phyloP scores from a whole-genome alignment of 352 stramenopile species.

The Phytophthora hibernalis region DNA sequence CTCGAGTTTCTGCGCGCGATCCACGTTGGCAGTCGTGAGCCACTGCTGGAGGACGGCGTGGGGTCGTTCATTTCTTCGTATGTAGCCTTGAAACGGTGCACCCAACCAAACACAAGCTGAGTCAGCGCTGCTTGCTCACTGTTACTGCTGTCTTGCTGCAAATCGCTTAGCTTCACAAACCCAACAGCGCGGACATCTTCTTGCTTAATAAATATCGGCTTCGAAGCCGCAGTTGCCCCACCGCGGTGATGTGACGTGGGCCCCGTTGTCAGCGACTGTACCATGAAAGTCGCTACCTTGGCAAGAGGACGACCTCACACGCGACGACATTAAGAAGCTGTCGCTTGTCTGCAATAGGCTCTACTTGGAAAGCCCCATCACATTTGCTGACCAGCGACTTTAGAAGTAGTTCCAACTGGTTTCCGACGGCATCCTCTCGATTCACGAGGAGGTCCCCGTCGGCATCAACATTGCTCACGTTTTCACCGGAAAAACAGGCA shows the following conservation, averaged over 20 bases:
- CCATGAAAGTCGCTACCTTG: conserved; percentile 72
- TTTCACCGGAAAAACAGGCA: conserved; percentile 48
- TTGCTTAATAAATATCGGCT: conserved; percentile 69
- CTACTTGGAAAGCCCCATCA: conserved; percentile 38
- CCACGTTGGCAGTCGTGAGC: conserved; percentile 71
- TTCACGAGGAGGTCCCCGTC: conserved; percentile 8
- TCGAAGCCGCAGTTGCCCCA: conserved; percentile 32
- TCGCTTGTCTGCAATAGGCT: conserved; percentile 40
- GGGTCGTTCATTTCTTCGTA: conserved; percentile 84
- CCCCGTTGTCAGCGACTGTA: conserved; percentile 45
- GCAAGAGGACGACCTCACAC: conserved; percentile 75
- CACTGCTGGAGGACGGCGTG: conserved; percentile 77
- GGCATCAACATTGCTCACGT: conserved; percentile 6
- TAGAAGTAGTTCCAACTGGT: conserved; percentile 45
- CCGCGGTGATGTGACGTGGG: conserved; percentile 17
- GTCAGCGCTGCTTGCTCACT: conserved; percentile 33
- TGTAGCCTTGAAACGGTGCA: conserved; percentile 68
- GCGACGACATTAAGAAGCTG: conserved; percentile 81
- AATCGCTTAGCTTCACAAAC: conserved; percentile 51
- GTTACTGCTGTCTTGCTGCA: conserved; percentile 20
- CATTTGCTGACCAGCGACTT: conserved; percentile 37
- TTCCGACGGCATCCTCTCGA: conserved; percentile 31
- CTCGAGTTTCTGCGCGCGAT: conserved; percentile 40
- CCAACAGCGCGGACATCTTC: conserved; percentile 53
- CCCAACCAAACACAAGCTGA: conserved; percentile 61